These are phyloP conservation scores for Ogataea corticis DNA, from an alignment of 805 yeast species.

Conservation along the genomic window DNA sequence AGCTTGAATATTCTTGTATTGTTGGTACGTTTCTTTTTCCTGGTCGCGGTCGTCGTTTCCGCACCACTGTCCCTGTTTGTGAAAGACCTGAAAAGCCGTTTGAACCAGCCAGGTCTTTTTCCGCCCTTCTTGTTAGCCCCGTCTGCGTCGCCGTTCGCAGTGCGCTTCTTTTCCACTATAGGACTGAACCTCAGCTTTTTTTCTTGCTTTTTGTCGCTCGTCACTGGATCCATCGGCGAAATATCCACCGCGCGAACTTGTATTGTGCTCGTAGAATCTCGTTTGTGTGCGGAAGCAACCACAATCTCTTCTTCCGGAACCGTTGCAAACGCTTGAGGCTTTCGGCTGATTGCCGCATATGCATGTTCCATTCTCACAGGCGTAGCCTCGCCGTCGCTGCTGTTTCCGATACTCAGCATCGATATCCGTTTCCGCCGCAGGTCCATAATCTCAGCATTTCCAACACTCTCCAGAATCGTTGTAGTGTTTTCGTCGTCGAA, in stretches of 20 bases:
- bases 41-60: background rate
- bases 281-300: slow-evolving; percentile 6
- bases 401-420: slow-evolving; percentile 8
- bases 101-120: slow-evolving; percentile 16
- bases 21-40: slow-evolving; percentile 1
- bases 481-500: slow-evolving; percentile 20
- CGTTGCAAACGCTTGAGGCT: slow-evolving; percentile 4
- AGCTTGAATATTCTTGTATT: slow-evolving; percentile 6
- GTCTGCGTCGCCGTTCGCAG: background rate
- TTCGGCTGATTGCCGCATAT: slow-evolving; percentile 4
- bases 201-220: slow-evolving; percentile 9
- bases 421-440: background rate
- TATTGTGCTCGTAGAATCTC: slow-evolving; percentile 13
- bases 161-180: slow-evolving; percentile 7
- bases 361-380: background rate
- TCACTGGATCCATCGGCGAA: slow-evolving; percentile 31
- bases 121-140: background rate
- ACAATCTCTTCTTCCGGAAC: slow-evolving; percentile 13
- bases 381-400: slow-evolving; percentile 1
- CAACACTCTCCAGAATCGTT: slow-evolving; percentile 10
- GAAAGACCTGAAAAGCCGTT: slow-evolving; percentile 7
- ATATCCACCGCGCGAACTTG: slow-evolving; percentile 21
- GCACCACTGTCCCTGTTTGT: background rate
- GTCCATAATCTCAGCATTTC: slow-evolving; percentile 6
- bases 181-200: slow-evolving; percentile 10